Percentiles rank a stretch among this genome's conserved stretches.
These are phyloP conservation scores for Ottelia alismoides DNA, from an alignment of 106 monocot genomes.

Conservation along the genomic window DNA sequence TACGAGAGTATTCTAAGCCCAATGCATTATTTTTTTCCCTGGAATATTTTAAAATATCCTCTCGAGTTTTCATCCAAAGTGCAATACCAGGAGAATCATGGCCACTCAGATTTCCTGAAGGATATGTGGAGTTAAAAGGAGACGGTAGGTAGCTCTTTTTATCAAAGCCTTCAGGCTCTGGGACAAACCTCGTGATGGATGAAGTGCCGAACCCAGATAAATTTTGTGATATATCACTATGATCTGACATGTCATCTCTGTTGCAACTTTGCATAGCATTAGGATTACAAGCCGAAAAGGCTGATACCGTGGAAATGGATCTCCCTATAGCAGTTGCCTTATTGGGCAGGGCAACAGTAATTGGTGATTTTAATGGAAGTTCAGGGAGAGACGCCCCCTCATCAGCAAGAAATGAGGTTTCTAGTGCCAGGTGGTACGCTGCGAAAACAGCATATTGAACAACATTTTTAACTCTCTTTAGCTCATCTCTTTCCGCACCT, in stretches of 20 bases:
- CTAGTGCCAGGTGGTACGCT: slow-evolving; percentile 86
- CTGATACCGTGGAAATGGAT: slow-evolving; percentile 54
- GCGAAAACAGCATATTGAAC: slow-evolving; percentile 88
- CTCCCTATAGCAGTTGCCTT: slow-evolving; percentile 39
- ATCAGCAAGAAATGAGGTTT: slow-evolving; percentile 94
- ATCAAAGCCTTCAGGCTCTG: too few relatives aligned
- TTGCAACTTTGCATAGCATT: slow-evolving; percentile 9
- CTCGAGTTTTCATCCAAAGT: too few relatives aligned
- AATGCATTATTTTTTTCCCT: too few relatives aligned
- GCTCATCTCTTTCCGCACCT: slow-evolving; percentile 57
- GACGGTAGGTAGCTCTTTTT: too few relatives aligned
- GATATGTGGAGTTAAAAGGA: too few relatives aligned
- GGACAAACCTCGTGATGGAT: too few relatives aligned
- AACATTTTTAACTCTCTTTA: slow-evolving; percentile 89
- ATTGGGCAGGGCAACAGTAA: slow-evolving; percentile 57
- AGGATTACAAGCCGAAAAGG: slow-evolving; percentile 28
- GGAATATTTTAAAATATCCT: too few relatives aligned
- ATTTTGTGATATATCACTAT: too few relatives aligned
- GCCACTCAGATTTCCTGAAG: too few relatives aligned
- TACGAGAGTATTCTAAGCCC: too few relatives aligned
- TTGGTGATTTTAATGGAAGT: slow-evolving; percentile 59
- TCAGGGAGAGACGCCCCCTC: slow-evolving; percentile 92
- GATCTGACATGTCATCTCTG: slow-evolving; percentile 4
- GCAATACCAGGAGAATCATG: too few relatives aligned
- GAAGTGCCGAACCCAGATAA: too few relatives aligned